phyloP scores from a whole-genome alignment of 2,329 filamentous ascomycete species.

The Lasiodiplodia gonubiensis region DNA sequence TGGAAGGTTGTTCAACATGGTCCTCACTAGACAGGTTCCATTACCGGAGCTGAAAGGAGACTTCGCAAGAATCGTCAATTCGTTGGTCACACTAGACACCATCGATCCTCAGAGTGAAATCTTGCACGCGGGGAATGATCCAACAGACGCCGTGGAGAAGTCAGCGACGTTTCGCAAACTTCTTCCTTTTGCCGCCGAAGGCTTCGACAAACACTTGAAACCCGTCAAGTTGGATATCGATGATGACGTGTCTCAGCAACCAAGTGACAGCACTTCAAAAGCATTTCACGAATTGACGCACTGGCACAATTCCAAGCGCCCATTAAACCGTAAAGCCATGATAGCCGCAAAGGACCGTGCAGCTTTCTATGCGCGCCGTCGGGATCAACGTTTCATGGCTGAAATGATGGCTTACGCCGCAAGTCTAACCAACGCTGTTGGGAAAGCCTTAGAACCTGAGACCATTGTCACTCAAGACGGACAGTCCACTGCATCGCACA shows the following conservation, averaged over 20 bases:
- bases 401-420: slow-evolving; percentile 73
- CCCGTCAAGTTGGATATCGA: slow-evolving; percentile 50
- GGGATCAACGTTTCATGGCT: slow-evolving; percentile 69
- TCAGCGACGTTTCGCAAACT: slow-evolving; percentile 33
- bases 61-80: neutral
- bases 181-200: slow-evolving; percentile 54
- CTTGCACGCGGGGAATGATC: neutral
- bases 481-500: slow-evolving; percentile 30
- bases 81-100: neutral
- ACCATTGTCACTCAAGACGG: slow-evolving; percentile 58
- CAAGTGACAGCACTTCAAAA: slow-evolving; percentile 36
- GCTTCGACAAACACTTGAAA: slow-evolving; percentile 56
- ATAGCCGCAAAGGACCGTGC: slow-evolving; percentile 41
- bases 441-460: slow-evolving; percentile 68
- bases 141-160: neutral
- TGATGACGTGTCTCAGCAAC: slow-evolving; percentile 39
- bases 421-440: slow-evolving; percentile 69
- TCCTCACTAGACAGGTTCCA: neutral
- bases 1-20: slow-evolving; percentile 53
- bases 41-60: neutral
- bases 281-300: slow-evolving; percentile 60
- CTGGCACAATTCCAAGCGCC: slow-evolving; percentile 67
- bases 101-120: no score
- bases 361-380: slow-evolving; percentile 49
- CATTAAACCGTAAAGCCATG: slow-evolving; percentile 51